A percentile compares a stretch with the other conserved stretches of the same genome.
Conservation (phyloP, 2,329 filamentous ascomycete species). For the Plenodomus tracheiphilus region DNA sequence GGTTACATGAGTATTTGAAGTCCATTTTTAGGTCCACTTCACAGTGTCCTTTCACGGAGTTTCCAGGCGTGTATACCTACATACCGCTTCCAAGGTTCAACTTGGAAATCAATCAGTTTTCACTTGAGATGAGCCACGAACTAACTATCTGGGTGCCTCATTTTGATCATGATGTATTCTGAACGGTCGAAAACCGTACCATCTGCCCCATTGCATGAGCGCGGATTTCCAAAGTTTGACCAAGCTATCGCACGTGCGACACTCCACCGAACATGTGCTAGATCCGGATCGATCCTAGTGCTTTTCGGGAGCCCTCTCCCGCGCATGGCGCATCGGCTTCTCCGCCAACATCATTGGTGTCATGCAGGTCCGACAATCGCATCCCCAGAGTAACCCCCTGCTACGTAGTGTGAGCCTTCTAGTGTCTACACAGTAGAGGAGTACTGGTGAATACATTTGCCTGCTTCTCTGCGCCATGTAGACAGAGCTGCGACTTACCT, state of each 20-base stretch:
- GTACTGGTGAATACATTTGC: not conserved
- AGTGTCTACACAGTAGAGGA: not conserved
- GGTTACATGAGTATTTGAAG: too few species aligned
- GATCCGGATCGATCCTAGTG: not conserved
- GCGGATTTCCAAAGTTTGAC: too few species aligned
- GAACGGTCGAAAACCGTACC: too few species aligned
- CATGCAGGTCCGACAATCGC: constrained; percentile 34
- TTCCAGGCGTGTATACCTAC: too few species aligned
- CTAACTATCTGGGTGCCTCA: too few species aligned
- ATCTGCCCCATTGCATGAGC: too few species aligned
- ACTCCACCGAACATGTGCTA: not conserved
- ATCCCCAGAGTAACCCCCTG: constrained; percentile 23
- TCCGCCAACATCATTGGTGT: constrained; percentile 26
- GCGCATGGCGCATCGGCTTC: not conserved
- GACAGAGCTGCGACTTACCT: not conserved
- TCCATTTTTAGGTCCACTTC: too few species aligned
- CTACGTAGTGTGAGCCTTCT: constrained; percentile 7
- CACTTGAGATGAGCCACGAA: too few species aligned
- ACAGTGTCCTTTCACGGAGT: too few species aligned
- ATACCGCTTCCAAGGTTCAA: too few species aligned
- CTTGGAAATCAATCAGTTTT: too few species aligned
- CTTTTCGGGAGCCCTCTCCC: not conserved
- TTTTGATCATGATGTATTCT: too few species aligned
- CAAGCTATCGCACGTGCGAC: not conserved
- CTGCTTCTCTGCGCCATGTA: constrained; percentile 8